Conservation (phyloP, 345 rosid species). For the Linum tenue region DNA sequence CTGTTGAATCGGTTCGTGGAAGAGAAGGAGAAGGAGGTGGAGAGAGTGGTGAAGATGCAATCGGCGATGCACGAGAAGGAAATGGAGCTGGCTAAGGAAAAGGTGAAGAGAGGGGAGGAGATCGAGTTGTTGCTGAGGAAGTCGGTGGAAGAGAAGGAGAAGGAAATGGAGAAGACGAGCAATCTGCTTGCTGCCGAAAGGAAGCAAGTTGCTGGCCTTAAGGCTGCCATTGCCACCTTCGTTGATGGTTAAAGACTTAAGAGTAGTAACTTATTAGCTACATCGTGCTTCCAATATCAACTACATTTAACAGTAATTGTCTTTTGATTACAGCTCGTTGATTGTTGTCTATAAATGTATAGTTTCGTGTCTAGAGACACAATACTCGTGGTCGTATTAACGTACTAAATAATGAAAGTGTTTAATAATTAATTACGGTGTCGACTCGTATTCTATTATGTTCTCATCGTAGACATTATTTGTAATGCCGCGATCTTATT, state of each 20-base stretch:
- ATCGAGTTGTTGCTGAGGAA: background rate
- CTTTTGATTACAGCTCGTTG: too few relatives aligned
- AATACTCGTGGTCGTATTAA: too few relatives aligned
- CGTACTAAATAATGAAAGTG: too few relatives aligned
- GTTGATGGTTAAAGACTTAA: background rate
- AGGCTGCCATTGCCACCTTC: background rate
- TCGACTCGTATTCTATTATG: too few relatives aligned
- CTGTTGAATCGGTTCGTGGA: background rate
- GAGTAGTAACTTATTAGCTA: too few relatives aligned
- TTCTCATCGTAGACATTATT: too few relatives aligned
- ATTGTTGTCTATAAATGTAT: too few relatives aligned
- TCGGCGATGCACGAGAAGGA: background rate
- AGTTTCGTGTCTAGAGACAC: too few relatives aligned
- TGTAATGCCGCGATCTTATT: too few relatives aligned
- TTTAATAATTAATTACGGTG: too few relatives aligned
- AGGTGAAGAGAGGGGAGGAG: background rate
- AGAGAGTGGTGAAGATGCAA: background rate
- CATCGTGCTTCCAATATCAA: too few relatives aligned
- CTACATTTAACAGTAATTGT: too few relatives aligned
- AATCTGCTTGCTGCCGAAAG: background rate
- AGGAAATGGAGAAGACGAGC: background rate
- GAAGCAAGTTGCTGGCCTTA: background rate
- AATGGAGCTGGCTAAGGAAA: background rate
- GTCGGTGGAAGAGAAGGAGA: background rate
- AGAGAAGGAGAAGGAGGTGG: background rate